A percentile compares a stretch with the other conserved stretches of the same genome.
These are phyloP conservation scores for Aspergillus sp. DNA, from an alignment of 2,329 filamentous ascomycete genomes.

Conservation along the genomic window DNA sequence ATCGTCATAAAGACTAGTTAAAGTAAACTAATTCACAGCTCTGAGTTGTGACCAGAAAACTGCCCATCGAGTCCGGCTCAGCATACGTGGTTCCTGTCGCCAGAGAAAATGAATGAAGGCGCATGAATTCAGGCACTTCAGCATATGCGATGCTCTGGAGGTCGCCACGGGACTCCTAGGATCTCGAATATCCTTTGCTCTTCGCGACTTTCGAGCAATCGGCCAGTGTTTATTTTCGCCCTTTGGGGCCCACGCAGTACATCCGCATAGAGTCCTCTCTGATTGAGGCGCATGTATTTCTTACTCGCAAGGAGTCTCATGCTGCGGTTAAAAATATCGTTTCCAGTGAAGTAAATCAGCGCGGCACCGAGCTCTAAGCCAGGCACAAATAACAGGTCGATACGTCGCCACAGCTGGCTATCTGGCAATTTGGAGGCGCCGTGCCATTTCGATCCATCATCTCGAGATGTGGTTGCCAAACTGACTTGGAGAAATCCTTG, in stretches of 20 bases:
- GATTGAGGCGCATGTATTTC: conserved; percentile 82
- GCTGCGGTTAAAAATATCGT: conserved; percentile 91
- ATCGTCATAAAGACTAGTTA: background rate
- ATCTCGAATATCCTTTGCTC: conserved; percentile 21
- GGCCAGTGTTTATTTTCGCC: conserved; percentile 16
- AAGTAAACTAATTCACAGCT: no score
- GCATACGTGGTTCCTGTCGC: background rate
- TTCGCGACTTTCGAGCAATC: conserved; percentile 19
- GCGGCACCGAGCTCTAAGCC: conserved; percentile 77
- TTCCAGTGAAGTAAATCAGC: conserved; percentile 91
- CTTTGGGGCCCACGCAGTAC: conserved; percentile 41
- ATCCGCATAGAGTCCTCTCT: conserved; percentile 73
- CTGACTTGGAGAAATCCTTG: conserved; percentile 67
- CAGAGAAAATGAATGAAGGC: background rate
- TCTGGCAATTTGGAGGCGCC: conserved; percentile 73
- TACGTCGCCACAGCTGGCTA: conserved; percentile 67
- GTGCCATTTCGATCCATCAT: conserved; percentile 78
- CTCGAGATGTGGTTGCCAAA: conserved; percentile 59
- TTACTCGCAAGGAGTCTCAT: conserved; percentile 75
- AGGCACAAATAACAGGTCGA: conserved; percentile 83
- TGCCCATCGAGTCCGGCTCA: background rate
- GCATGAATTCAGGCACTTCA: conserved; percentile 38
- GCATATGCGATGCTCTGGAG: conserved; percentile 74
- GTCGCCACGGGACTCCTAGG: conserved; percentile 59
- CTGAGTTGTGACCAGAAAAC: background rate